Evolutionary conservation across 805 yeast species (phyloP), one percentile per base, ranked within the genome.

Genomic region (Metschnikowia corniflorae): DNA sequence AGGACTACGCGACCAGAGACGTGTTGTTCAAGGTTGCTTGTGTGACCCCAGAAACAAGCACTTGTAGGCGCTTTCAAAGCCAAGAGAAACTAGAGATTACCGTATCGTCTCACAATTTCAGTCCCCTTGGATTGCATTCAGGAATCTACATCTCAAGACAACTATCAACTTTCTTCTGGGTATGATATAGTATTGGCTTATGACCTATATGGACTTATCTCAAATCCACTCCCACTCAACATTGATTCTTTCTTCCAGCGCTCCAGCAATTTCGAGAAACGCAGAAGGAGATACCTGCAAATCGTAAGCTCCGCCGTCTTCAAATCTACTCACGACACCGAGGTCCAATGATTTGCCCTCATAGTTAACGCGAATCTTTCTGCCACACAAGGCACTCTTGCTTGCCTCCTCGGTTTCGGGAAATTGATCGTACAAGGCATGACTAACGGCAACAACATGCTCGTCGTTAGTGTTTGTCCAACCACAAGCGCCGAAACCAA

Each of bases 211-310:
- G n/a, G n/a, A n/a, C n/a, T n/a, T n/a, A n/a, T n/a, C 24, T 21
- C 24, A 37, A 25, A 33, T 40, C 53, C 51, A 72, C 32, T 58
- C 54, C 85, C 85, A 78, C 33, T 71, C 55, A 49, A 78, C 68
- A 16, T 65, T 58, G 44, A 79, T 68, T 43, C 79, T 70, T 29
- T 84, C 85, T 48, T 66, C 71, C 34, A 55, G 61, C 54, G 61
- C 56, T 49, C 69, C 74, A 12, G 81, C 82, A 42, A 78, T 58
- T 44, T 61, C 50, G 25, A 58, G 36, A 53, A 79, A 78, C 5
- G 84, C 84, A 39, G 73, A 52, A 7, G 82, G 82, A n/a, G 82
- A 73, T 39, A 79, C 65, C 49, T 78, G 84, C 41, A 78, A 69
- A 49, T 70, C 75, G 40, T 73, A 55, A 33, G 58, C 51, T 17